These are phyloP conservation scores for Gynochthodes officinalis DNA, from an alignment of 257 asterid species.

Conservation along the genomic window DNA sequence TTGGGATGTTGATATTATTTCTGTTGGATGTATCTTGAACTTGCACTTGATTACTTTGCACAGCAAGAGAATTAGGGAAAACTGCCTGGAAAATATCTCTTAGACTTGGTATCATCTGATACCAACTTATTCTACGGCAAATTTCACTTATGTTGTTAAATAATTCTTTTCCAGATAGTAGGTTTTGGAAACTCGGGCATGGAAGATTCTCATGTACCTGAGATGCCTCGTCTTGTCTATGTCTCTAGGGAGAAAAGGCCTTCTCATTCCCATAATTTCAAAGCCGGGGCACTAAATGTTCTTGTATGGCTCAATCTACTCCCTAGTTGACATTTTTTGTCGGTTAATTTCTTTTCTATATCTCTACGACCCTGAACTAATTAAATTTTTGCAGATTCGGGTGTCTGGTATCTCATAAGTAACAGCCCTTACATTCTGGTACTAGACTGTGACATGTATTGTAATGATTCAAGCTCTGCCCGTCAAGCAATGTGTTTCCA, in stretches of 20 bases:
- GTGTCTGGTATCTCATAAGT: slow-evolving; percentile 61
- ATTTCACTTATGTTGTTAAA: too few species aligned
- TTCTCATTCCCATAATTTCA: slow-evolving; percentile 52
- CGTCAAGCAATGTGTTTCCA: slow-evolving; percentile 52
- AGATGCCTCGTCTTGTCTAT: slow-evolving; percentile 56
- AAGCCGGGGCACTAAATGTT: slow-evolving; percentile 67
- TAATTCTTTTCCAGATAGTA: background rate
- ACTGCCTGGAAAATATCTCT: background rate
- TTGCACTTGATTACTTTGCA: background rate
- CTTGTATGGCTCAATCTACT: slow-evolving; percentile 32
- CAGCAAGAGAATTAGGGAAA: background rate
- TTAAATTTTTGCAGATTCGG: slow-evolving; percentile 46
- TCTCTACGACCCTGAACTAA: background rate
- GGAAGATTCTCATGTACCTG: background rate
- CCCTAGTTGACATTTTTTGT: background rate
- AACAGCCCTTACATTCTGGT: slow-evolving; percentile 59
- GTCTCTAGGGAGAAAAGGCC: slow-evolving; percentile 63
- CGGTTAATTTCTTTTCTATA: background rate
- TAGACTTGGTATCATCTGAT: too few species aligned
- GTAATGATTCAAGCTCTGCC: slow-evolving; percentile 44
- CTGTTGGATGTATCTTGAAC: background rate
- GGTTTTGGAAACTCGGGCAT: background rate
- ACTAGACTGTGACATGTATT: slow-evolving; percentile 48
- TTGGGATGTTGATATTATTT: background rate
- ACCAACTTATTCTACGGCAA: too few species aligned